Percentiles rank a stretch among this genome's conserved stretches.
These are phyloP conservation scores for Phytophthora crassamura DNA, from an alignment of 352 stramenopile genomes.

Conservation along the genomic window DNA sequence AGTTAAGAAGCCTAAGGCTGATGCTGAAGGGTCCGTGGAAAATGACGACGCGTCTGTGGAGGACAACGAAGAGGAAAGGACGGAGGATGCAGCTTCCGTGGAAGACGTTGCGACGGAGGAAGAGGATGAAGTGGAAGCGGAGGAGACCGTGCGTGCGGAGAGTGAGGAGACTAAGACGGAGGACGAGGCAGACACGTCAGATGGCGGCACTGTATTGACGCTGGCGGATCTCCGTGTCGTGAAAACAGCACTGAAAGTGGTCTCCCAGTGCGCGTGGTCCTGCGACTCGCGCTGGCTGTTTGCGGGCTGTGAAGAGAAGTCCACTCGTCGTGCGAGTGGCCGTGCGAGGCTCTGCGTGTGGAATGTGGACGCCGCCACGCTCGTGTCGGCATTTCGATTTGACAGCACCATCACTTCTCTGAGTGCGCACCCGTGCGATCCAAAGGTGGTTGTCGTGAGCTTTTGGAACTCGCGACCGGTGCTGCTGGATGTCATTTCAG, in stretches of 20 bases:
- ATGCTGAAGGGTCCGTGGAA: constrained; percentile 39
- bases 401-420: constrained; percentile 62
- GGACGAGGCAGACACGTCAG: constrained; percentile 18
- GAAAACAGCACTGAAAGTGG: constrained; percentile 65
- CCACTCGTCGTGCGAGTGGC: constrained; percentile 52
- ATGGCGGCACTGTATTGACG: constrained; percentile 35
- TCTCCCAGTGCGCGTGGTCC: constrained; percentile 70
- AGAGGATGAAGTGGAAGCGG: constrained; percentile 37
- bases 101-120: constrained; percentile 45
- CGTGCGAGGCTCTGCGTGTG: constrained; percentile 69
- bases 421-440: constrained; percentile 60
- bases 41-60: constrained; percentile 46
- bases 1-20: constrained; percentile 31
- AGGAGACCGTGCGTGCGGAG: constrained; percentile 20
- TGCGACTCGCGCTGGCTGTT: constrained; percentile 69
- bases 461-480: constrained; percentile 64
- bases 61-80: constrained; percentile 49
- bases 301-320: constrained; percentile 75
- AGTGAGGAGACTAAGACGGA: constrained; percentile 30
- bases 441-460: constrained; percentile 64
- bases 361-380: constrained; percentile 64
- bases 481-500: constrained; percentile 54
- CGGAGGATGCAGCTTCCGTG: constrained; percentile 35
- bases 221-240: constrained; percentile 59
- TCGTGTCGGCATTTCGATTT: constrained; percentile 68